Conservation (phyloP, 1,284 basidiomycete genomes). For the Cryptococcus depauperatus region DNA sequence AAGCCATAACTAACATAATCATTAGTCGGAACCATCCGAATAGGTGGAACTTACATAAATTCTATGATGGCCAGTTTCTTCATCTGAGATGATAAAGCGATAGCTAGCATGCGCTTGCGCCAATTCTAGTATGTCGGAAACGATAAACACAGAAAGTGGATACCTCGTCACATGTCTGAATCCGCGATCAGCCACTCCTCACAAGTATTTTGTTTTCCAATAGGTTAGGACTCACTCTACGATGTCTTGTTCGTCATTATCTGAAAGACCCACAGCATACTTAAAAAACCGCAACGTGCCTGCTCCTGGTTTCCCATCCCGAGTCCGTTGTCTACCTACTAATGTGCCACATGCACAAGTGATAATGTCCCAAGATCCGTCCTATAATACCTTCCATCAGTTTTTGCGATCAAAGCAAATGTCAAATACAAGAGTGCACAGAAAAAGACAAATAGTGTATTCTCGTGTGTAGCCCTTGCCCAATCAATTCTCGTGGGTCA, state of each 20-base stretch:
- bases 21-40: conserved; percentile 1
- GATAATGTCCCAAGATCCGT: conserved; percentile 57
- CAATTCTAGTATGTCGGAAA: conserved; percentile 78
- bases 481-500: conserved; percentile 51
- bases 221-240: too few relatives aligned
- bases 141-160: conserved; percentile 71
- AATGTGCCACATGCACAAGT: conserved; percentile 70
- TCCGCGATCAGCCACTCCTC: neutral
- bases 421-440: conserved; percentile 4
- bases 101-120: conserved; percentile 81
- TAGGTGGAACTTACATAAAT: conserved; percentile 59
- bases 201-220: neutral
- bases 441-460: conserved; percentile 4
- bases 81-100: conserved; percentile 74
- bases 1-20: conserved; percentile 59
- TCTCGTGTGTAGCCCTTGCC: conserved; percentile 65
- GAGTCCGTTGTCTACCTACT: conserved; percentile 56
- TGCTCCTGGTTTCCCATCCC: conserved; percentile 37
- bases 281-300: conserved; percentile 57
- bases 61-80: conserved; percentile 65
- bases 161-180: conserved; percentile 52
- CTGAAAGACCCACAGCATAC: conserved; percentile 66
- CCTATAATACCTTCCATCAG: conserved; percentile 15
- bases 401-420: conserved; percentile 12
- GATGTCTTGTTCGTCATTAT: conserved; percentile 46